Conservation (phyloP, 2,329 filamentous ascomycete genomes). For the Colletotrichum simmondsii region DNA sequence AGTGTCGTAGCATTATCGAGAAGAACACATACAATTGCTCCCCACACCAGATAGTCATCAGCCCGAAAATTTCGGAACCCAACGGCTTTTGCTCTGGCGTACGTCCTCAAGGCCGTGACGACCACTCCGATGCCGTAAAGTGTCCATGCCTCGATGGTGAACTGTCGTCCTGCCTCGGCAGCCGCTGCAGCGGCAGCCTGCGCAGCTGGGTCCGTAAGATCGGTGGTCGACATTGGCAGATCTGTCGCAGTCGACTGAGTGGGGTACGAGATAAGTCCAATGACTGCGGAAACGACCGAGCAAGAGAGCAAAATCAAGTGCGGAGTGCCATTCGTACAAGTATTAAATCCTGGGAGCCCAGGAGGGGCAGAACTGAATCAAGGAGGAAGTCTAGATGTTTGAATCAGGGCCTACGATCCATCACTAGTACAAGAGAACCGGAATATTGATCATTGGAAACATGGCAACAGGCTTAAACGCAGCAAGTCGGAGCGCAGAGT, state of each 20-base stretch:
- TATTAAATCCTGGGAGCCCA: background rate
- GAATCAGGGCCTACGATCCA: background rate
- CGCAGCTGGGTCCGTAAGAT: constrained; percentile 28
- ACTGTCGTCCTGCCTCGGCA: constrained; percentile 34
- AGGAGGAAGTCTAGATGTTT: background rate
- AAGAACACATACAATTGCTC: constrained; percentile 30
- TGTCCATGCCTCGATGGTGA: constrained; percentile 41
- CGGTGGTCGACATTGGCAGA: background rate
- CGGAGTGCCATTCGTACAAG: constrained; percentile 7
- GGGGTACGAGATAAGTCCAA: background rate
- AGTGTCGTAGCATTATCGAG: background rate
- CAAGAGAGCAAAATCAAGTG: background rate
- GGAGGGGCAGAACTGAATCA: background rate
- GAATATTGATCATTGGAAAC: background rate
- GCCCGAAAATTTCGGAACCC: constrained; percentile 39
- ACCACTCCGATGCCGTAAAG: constrained; percentile 41
- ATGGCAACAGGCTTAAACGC: constrained; percentile 2
- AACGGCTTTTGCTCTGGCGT: constrained; percentile 40
- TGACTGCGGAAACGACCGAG: background rate
- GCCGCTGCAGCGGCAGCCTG: constrained; percentile 38
- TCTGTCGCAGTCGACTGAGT: background rate
- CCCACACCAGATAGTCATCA: constrained; percentile 44
- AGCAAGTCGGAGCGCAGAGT: background rate
- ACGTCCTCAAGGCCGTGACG: constrained; percentile 42
- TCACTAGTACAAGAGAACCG: background rate